Evolutionary conservation across 108 stramenopile species (phyloP).

Genomic region (Nitzschia sp.): DNA sequence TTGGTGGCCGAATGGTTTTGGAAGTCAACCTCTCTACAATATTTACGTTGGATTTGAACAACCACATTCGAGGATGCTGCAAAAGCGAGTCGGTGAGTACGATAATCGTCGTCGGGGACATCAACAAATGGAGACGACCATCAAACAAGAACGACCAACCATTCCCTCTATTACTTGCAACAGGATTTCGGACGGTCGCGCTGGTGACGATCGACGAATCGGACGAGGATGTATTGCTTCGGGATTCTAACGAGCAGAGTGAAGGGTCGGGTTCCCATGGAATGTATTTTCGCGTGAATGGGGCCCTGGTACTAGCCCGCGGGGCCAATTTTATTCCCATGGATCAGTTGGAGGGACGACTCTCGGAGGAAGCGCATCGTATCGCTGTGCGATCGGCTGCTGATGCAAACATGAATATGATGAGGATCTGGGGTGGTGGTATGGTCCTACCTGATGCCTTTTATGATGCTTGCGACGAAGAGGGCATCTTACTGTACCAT

Average conservation of each 20-base stretch:
- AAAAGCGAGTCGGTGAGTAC: slow-evolving; percentile 18
- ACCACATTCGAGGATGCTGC: not conserved
- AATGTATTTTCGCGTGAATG: slow-evolving; percentile 70
- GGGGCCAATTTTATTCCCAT: slow-evolving; percentile 73
- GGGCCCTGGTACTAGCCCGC: slow-evolving; percentile 35
- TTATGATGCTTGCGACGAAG: slow-evolving; percentile 67
- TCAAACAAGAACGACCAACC: too few relatives aligned
- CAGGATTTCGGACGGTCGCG: slow-evolving; percentile 40
- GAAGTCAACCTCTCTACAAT: slow-evolving; percentile 38
- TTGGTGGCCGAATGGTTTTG: slow-evolving; percentile 58
- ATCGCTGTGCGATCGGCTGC: slow-evolving; percentile 45
- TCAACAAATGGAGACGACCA: too few relatives aligned
- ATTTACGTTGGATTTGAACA: slow-evolving; percentile 12
- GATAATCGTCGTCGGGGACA: not conserved
- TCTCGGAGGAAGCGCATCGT: slow-evolving; percentile 30
- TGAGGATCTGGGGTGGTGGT: slow-evolving; percentile 83
- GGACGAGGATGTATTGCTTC: slow-evolving; percentile 5
- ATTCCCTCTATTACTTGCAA: too few relatives aligned
- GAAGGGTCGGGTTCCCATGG: slow-evolving; percentile 47
- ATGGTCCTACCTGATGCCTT: slow-evolving; percentile 57
- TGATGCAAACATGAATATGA: slow-evolving; percentile 58
- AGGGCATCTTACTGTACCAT: slow-evolving; percentile 69
- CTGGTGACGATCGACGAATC: slow-evolving; percentile 49
- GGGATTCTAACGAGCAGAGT: not conserved
- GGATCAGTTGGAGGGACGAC: slow-evolving; percentile 57